A percentile compares a stretch with the other conserved stretches of the same genome.
Evolutionary conservation across 2,329 filamentous ascomycete genomes (phyloP).

Genomic region (Stagonosporopsis tanaceti): DNA sequence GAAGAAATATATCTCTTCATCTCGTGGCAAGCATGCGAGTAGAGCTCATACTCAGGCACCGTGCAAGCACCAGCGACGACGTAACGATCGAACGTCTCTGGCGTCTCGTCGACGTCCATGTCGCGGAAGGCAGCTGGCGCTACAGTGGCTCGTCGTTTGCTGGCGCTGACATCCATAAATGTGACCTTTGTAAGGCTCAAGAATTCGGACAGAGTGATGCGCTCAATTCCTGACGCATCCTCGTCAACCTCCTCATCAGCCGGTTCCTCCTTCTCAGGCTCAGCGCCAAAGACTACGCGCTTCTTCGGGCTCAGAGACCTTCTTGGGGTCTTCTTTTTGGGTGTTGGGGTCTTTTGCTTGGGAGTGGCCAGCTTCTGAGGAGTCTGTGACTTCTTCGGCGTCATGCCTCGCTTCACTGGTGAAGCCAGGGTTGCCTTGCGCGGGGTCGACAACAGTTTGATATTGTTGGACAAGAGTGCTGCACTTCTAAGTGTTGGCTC

Average conservation of each 20-base stretch:
- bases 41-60: conserved; percentile 90
- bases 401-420: conserved; percentile 51
- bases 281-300: conserved; percentile 42
- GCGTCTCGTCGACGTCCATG: conserved; percentile 52
- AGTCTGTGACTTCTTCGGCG: conserved; percentile 48
- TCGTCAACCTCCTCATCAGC: conserved; percentile 36
- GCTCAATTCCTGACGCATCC: conserved; percentile 57
- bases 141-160: conserved; percentile 86
- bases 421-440: conserved; percentile 56
- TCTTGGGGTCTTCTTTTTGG: conserved; percentile 35
- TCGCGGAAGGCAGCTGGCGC: conserved; percentile 47
- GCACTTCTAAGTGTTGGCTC: conserved; percentile 44
- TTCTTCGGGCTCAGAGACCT: conserved; percentile 48
- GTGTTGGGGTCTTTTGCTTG: conserved; percentile 50
- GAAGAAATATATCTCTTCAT: conserved; percentile 97
- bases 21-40: conserved; percentile 94
- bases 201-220: conserved; percentile 89
- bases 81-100: conserved; percentile 73
- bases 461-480: conserved; percentile 52
- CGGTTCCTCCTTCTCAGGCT: conserved; percentile 33
- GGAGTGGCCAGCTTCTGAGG: conserved; percentile 52
- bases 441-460: conserved; percentile 58
- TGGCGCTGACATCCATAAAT: conserved; percentile 98
- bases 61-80: conserved; percentile 91
- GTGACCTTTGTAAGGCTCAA: conserved; percentile 94